Evolutionary conservation across 2,329 filamentous ascomycete species (phyloP), one percentile per base, ranked within the genome.

Genomic region (Huntiella bhutanensis): DNA sequence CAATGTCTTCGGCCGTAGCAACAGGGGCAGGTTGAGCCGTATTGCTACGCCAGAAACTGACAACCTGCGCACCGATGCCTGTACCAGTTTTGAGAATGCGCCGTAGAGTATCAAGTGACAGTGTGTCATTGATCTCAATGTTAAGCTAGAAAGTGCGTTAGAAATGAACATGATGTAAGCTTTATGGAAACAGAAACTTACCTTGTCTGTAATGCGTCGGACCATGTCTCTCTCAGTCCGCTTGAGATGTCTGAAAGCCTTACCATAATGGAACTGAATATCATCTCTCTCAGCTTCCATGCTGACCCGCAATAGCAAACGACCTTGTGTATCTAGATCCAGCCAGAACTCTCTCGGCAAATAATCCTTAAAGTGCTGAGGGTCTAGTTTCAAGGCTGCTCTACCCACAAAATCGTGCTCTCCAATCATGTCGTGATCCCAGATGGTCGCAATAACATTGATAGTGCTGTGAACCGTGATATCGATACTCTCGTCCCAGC

Each of bases 211-310:
- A 56, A 96, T 91, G 63, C 87, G 92, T 51, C 91, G 77, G 46
- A 92, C 93, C 91, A 98, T 98, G 60, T 98, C 91, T 56, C 88
- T 75, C 64, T 98, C 88, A 0, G 88, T 93, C 53, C 91, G 77
- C 68, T 96, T 96, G 54, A 98, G 69, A 50, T 88, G 85, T 41
- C 91, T 75, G 66, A 98, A 98, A 19, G 91, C 83, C 63, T 95
- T 96, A 55, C 87, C 91, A 61, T 96, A 96, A 58, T 95, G 88
- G 61, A 98, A 98, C 56, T 95, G 84, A 49, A 98, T 98, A 58
- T 98, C 91, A 58, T 98, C 91, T 52, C 91, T 75, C 63, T 98
- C 91, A 44, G 91, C 91, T 64, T 98, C 91, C 91, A 98, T 98
- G 58, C 86, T 95, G 45, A 98, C 86, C 52, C 88, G 75, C 45